These are phyloP conservation scores for Cenchrus fungigraminus DNA, from an alignment of 176 grass and related monocot species.

Conservation along the genomic window DNA sequence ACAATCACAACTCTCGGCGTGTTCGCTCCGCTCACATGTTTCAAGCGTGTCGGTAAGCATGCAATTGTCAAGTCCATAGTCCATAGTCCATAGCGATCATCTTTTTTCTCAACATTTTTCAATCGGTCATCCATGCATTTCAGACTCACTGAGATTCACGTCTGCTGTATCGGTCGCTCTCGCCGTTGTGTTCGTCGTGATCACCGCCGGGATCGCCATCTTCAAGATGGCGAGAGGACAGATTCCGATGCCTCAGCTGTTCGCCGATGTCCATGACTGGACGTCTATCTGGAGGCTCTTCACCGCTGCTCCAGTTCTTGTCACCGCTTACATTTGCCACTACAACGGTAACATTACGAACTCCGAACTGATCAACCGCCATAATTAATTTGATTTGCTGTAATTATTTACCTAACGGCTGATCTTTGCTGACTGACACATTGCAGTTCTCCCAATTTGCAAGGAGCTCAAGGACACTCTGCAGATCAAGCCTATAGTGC, in stretches of 20 bases:
- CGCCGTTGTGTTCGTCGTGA: slow-evolving; percentile 85
- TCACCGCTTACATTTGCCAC: slow-evolving; percentile 94
- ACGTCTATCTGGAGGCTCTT: slow-evolving; percentile 80
- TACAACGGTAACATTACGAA: slow-evolving; percentile 67
- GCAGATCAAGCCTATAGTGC: slow-evolving; percentile 83
- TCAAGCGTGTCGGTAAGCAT: slow-evolving; percentile 78
- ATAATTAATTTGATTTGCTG: too few relatives aligned
- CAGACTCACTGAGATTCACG: slow-evolving; percentile 90
- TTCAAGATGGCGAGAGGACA: slow-evolving; percentile 71
- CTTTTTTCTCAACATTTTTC: not conserved
- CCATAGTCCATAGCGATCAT: too few relatives aligned
- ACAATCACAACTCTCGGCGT: slow-evolving; percentile 56
- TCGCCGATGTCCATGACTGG: slow-evolving; percentile 66
- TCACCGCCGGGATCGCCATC: slow-evolving; percentile 82
- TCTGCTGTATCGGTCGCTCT: slow-evolving; percentile 84
- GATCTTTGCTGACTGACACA: not conserved
- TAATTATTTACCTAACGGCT: not conserved
- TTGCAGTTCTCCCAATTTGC: slow-evolving; percentile 76
- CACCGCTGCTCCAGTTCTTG: slow-evolving; percentile 84
- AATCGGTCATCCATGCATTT: not conserved
- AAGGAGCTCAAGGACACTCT: slow-evolving; percentile 71
- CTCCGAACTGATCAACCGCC: too few relatives aligned
- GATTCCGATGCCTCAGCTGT: slow-evolving; percentile 76
- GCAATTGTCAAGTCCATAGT: not conserved
- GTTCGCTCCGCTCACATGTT: slow-evolving; percentile 68